Base-by-base conservation (phyloP, 345 rosid species). In the Luvunga scandens region DNA sequence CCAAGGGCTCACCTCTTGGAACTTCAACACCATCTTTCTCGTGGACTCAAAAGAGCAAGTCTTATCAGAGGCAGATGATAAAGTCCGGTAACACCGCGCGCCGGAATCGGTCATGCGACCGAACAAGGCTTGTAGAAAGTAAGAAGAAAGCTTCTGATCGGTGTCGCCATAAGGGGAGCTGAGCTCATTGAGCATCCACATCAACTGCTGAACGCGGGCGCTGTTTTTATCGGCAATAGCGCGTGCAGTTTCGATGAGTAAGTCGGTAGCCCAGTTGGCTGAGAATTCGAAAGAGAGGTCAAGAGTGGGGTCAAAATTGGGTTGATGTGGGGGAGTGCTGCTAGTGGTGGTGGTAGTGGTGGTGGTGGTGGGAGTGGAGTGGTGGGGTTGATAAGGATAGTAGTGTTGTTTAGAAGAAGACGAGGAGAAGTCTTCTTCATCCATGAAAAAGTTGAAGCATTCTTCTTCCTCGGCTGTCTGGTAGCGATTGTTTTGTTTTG, bases 361-460 rank as follows among this genome's bases (percentile, higher is more conserved):
- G 12, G 87, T 74, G 69, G 89, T 75, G 14, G 89, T 77, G 0
- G 92, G 77, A 68, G 87, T 75, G 64, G 83, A 70, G 66, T 82
- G 81, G 75, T 73, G 75, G 79, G 86, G 79, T n/a, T 85, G 82
- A 71, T 78, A 80, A 69, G 88, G 84, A 69, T 81, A 80, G 71
- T 80, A 77, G 78, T 81, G 77, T 60, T 83, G 79, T 66, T 79
- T 89, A 78, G 98, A 93, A 85, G 97, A 96, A 84, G 97, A 92
- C 80, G 97, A 94, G 79, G 97, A 94, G 82, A 92, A 95, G 95
- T 94, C 99, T 83, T 96, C 99, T 81, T 96, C 98, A 90, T 96
- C 99, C 98, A 94, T 96, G 95, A 90, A 94, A 90, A 88, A 86
- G 88, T 91, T 96, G 91, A 94, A 92, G 98, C 99, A 96, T 92